phyloP scores from a whole-genome alignment of 192 early-diverging fungal genomes.

The Coemansia pectinata region DNA sequence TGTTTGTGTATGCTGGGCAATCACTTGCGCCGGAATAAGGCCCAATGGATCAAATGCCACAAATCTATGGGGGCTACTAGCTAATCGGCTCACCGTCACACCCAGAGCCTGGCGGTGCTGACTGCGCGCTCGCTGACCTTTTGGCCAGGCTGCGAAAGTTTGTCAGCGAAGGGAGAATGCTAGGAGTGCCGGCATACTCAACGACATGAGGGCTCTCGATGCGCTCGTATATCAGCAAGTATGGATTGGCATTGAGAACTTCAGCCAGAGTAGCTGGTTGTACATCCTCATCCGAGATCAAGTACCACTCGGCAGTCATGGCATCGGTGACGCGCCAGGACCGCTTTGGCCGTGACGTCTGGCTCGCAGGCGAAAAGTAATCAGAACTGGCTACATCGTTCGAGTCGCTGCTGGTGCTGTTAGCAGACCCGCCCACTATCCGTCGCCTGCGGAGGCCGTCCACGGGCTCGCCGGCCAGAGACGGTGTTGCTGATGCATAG shows the following conservation, averaged over 20 bases:
- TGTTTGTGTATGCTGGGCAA: neutral
- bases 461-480: slow-evolving; percentile 9
- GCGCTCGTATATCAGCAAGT: slow-evolving; percentile 71
- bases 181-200: slow-evolving; percentile 33
- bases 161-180: slow-evolving; percentile 44
- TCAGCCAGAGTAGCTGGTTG: slow-evolving; percentile 59
- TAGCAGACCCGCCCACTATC: slow-evolving; percentile 34
- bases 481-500: slow-evolving; percentile 19
- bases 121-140: slow-evolving; percentile 39
- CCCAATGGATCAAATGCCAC: neutral
- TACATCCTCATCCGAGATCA: slow-evolving; percentile 71
- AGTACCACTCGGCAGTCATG: slow-evolving; percentile 63
- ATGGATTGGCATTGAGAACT: slow-evolving; percentile 72
- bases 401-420: slow-evolving; percentile 23
- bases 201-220: slow-evolving; percentile 33
- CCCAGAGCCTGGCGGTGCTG: slow-evolving; percentile 3
- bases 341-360: slow-evolving; percentile 34
- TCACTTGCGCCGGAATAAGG: neutral
- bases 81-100: neutral
- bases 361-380: slow-evolving; percentile 9
- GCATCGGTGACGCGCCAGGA: slow-evolving; percentile 47
- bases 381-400: slow-evolving; percentile 3
- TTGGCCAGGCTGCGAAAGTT: slow-evolving; percentile 46
- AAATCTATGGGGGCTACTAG: slow-evolving; percentile 16
- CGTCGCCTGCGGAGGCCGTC: slow-evolving; percentile 41